Evolutionary conservation across 2,329 filamentous ascomycete genomes (phyloP), one percentile per base, ranked within the genome.

Genomic region (Beauveria australis): DNA sequence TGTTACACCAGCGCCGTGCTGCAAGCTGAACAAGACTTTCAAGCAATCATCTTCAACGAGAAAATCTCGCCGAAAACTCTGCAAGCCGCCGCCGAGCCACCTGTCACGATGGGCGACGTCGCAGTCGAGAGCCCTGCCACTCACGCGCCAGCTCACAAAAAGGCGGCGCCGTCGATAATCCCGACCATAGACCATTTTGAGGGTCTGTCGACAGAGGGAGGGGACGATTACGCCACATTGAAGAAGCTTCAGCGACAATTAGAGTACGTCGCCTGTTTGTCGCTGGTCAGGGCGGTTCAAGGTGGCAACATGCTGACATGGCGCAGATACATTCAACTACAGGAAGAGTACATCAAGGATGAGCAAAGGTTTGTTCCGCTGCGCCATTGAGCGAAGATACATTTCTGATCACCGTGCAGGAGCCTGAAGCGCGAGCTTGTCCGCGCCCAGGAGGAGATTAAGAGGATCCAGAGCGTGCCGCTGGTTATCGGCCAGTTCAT

Each of bases 331-430:
- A 96, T 97, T 74, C 91, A 97, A 77, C 83, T 99, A 69, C 94
- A 99, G 79, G 94, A 99, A 78, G 94, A 99, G 75, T 99, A 99
- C 77, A 99, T 99, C 86, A 99, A 99, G 80, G 94, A 99, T 85
- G 94, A 99, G 81, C 94, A 99, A 79, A 88, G 91, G 89, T 89
- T 76, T 63, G 44, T 59, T 43, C 14, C 49, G 8, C 10, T 22
- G 5, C 1, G n/a, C 22, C 41, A 18, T 5, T 18, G 7, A 3
- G 10, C 16, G 9, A 9, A 9, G 14, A 22, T 19, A 12, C 7
- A 47, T n/a, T 18, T 44, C 8, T 7, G 26, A 53, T 65, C 47
- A 71, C 52, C 14, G 12, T 63, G 48, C 67, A 92, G 91, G 79
- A 97, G 92, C 78, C 78, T 99, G 75, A 99, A 99, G 82, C 87